Percentiles rank a stretch among this genome's conserved stretches.
Conservation (phyloP, 2,329 filamentous ascomycete species). For the Diaporthe australafricana region DNA sequence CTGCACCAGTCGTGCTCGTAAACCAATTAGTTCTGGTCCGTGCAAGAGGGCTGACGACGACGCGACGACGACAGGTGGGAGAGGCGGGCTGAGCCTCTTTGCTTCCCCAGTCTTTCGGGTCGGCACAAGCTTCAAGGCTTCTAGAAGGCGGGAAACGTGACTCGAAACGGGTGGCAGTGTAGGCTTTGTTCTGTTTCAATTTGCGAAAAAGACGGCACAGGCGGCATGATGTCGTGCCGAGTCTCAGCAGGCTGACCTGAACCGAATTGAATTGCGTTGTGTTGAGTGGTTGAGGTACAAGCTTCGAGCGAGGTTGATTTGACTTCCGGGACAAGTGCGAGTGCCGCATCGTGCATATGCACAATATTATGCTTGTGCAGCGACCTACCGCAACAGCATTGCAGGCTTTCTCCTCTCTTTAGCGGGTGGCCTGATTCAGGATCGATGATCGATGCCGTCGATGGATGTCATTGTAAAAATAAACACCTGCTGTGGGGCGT, state of each 20-base stretch:
- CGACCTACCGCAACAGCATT: neutral
- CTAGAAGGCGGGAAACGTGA: constrained; percentile 15
- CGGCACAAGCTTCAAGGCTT: constrained; percentile 8
- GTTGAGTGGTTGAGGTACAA: constrained; percentile 7
- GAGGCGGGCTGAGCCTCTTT: constrained; percentile 19
- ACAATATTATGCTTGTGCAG: constrained; percentile 26
- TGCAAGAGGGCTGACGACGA: constrained; percentile 27
- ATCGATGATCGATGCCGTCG: constrained; percentile 24
- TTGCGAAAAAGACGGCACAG: neutral
- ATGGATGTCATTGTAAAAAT: constrained; percentile 18
- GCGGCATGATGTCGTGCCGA: constrained; percentile 12
- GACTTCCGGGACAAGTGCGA: constrained; percentile 11
- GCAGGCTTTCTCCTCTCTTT: neutral
- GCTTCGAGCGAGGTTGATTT: constrained; percentile 8
- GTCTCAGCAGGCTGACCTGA: neutral
- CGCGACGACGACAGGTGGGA: neutral
- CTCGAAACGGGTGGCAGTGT: constrained; percentile 24
- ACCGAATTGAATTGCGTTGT: neutral
- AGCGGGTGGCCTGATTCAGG: constrained; percentile 14
- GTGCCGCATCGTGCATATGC: constrained; percentile 20
- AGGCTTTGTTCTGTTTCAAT: constrained; percentile 19
- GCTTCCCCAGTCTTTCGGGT: constrained; percentile 8
- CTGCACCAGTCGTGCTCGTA: neutral
- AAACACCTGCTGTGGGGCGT: constrained; percentile 29
- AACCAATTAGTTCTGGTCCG: neutral